Evolutionary conservation across 2,329 filamentous ascomycete genomes (phyloP).

Genomic region (Camillea tinctor): DNA sequence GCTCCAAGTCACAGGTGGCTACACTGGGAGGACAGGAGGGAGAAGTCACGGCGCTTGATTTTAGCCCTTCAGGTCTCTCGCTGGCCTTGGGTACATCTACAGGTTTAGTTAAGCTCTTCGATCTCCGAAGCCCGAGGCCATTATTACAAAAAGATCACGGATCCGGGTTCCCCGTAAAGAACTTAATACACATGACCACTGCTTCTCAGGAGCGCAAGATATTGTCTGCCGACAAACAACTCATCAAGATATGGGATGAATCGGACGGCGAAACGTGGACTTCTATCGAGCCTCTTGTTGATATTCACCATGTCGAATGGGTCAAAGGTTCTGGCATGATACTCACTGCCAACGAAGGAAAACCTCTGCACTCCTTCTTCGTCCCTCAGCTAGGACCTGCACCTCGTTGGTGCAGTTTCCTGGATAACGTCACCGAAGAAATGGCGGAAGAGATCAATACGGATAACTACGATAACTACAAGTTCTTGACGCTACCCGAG

Average conservation of each 20-base stretch:
- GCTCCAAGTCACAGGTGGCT: slow-evolving; percentile 78
- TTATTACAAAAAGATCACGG: slow-evolving; percentile 92
- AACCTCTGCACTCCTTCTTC: slow-evolving; percentile 93
- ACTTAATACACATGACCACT: slow-evolving; percentile 70
- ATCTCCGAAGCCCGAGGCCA: slow-evolving; percentile 83
- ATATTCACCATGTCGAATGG: slow-evolving; percentile 93
- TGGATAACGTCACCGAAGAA: slow-evolving; percentile 97
- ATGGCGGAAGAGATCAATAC: slow-evolving; percentile 83
- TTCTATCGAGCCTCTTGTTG: slow-evolving; percentile 89
- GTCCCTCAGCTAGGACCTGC: slow-evolving; percentile 91
- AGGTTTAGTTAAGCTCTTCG: slow-evolving; percentile 87
- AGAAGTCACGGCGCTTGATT: slow-evolving; percentile 85
- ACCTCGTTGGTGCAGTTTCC: slow-evolving; percentile 92
- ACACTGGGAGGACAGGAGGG: slow-evolving; percentile 67
- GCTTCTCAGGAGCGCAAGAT: slow-evolving; percentile 80
- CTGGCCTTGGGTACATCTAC: slow-evolving; percentile 84
- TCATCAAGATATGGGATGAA: slow-evolving; percentile 96
- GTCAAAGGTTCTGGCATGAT: slow-evolving; percentile 92
- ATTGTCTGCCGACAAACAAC: slow-evolving; percentile 87
- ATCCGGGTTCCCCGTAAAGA: slow-evolving; percentile 89
- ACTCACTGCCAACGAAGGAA: slow-evolving; percentile 92
- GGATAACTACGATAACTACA: slow-evolving; percentile 97
- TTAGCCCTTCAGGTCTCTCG: slow-evolving; percentile 78
- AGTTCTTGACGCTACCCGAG: slow-evolving; percentile 89
- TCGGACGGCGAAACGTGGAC: slow-evolving; percentile 86